Evolutionary conservation across 371 early-diverging fungal genomes (phyloP).

Genomic region (Aphelidium insulamus): DNA sequence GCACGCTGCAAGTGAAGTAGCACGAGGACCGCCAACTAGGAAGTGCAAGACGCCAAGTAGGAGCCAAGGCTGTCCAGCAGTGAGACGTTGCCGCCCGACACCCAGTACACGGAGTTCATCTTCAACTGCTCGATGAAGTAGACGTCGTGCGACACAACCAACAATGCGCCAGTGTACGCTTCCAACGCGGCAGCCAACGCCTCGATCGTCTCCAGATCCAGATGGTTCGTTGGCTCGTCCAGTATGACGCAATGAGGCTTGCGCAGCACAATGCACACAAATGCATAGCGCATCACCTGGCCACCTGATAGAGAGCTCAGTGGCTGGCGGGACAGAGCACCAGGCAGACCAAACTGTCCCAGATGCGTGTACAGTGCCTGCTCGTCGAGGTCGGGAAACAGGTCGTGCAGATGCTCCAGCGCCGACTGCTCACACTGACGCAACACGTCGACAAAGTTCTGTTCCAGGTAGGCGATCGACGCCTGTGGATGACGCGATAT

Average conservation of each 20-base stretch:
- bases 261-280: constrained; percentile 35
- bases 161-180: constrained; percentile 30
- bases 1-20: too few relatives aligned
- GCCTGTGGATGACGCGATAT: constrained; percentile 29
- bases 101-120: too few relatives aligned
- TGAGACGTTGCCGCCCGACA: too few relatives aligned
- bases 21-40: too few relatives aligned
- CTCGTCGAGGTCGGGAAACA: constrained; percentile 20
- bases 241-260: constrained; percentile 51
- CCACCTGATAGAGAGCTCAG: constrained; percentile 41
- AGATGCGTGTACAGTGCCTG: constrained; percentile 34
- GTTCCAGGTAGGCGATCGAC: constrained; percentile 52
- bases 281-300: constrained; percentile 42
- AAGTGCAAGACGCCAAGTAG: too few relatives aligned
- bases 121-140: constrained; percentile 38
- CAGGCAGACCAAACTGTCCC: constrained; percentile 39
- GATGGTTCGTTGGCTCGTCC: constrained; percentile 68
- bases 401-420: constrained; percentile 17
- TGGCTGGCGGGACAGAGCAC: constrained; percentile 21
- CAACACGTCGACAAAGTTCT: constrained; percentile 44
- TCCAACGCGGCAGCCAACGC: constrained; percentile 30
- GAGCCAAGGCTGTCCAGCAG: too few relatives aligned
- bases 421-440: constrained; percentile 21
- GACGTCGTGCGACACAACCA: constrained; percentile 47
- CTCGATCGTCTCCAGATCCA: constrained; percentile 50